Conservation (phyloP, 2,329 filamentous ascomycete genomes). For the Keithomyces neogunnii region DNA sequence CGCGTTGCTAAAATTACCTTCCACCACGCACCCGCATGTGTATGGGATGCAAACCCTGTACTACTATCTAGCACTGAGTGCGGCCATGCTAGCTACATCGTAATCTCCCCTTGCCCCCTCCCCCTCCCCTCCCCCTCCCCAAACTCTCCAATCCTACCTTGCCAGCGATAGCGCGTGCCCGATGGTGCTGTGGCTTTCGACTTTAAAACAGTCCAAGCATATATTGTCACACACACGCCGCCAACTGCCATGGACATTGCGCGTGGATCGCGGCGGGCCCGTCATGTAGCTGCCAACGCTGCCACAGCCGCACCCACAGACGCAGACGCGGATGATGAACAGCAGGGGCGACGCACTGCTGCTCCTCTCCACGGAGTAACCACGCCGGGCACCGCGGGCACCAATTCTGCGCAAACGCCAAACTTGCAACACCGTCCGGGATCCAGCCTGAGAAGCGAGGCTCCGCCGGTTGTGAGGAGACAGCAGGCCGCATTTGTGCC, state of each 20-base stretch:
- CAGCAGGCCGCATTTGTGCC: conserved; percentile 8
- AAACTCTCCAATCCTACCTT: too few relatives aligned
- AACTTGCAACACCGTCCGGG: not conserved
- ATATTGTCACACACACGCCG: conserved; percentile 23
- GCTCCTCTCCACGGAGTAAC: not conserved
- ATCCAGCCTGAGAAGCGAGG: not conserved
- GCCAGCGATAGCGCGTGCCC: too few relatives aligned
- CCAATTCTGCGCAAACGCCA: conserved; percentile 1
- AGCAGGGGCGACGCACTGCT: not conserved
- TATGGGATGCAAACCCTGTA: too few relatives aligned
- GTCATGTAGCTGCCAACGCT: conserved; percentile 17
- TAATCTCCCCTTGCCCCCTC: too few relatives aligned
- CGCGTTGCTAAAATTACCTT: too few relatives aligned
- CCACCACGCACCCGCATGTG: too few relatives aligned
- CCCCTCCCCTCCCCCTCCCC: too few relatives aligned
- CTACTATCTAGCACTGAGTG: too few relatives aligned
- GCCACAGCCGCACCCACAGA: not conserved
- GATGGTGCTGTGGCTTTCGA: too few relatives aligned
- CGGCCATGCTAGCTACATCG: too few relatives aligned
- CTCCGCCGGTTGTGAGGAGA: conserved; percentile 2
- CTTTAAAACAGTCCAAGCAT: too few relatives aligned
- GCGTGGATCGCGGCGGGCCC: conserved; percentile 22
- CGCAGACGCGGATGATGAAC: not conserved
- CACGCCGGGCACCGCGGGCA: not conserved
- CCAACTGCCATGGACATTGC: conserved; percentile 18